Evolutionary conservation across 2,329 filamentous ascomycete genomes (phyloP).

Genomic region (Acephala macrosclerotiorum): DNA sequence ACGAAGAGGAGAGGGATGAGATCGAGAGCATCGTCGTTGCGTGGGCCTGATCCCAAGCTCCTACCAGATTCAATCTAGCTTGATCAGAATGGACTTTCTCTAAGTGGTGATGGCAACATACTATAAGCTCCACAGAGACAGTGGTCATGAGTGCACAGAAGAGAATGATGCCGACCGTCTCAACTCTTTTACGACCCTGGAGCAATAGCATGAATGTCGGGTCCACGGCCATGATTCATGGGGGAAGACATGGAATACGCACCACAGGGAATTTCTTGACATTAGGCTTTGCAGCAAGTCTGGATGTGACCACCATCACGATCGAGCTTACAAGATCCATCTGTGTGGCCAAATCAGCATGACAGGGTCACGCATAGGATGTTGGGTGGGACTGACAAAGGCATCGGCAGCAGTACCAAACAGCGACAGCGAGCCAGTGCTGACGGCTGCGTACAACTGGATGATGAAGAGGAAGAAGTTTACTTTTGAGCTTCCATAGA

Average conservation of each 20-base stretch:
- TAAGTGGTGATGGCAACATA: conserved; percentile 46
- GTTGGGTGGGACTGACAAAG: conserved; percentile 52
- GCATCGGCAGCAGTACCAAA: conserved; percentile 73
- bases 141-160: conserved; percentile 73
- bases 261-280: conserved; percentile 68
- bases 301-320: conserved; percentile 67
- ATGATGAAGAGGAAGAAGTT: conserved; percentile 64
- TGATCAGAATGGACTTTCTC: conserved; percentile 12
- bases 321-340: conserved; percentile 71
- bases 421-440: conserved; percentile 65
- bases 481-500: conserved; percentile 58
- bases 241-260: conserved; percentile 33
- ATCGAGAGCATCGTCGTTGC: conserved; percentile 53
- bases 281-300: conserved; percentile 64
- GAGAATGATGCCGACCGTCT: conserved; percentile 70
- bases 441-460: conserved; percentile 64
- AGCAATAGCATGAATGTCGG: conserved; percentile 3
- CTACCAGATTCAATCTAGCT: conserved; percentile 61
- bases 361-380: conserved; percentile 13
- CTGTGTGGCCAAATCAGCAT: conserved; percentile 41
- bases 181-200: conserved; percentile 65
- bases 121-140: conserved; percentile 67
- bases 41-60: conserved; percentile 53
- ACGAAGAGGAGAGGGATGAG: conserved; percentile 63
- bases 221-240: conserved; percentile 4